Base-by-base conservation (phyloP, 495 filamentous ascomycete species). In the Elaphomyces granulatus region DNA sequence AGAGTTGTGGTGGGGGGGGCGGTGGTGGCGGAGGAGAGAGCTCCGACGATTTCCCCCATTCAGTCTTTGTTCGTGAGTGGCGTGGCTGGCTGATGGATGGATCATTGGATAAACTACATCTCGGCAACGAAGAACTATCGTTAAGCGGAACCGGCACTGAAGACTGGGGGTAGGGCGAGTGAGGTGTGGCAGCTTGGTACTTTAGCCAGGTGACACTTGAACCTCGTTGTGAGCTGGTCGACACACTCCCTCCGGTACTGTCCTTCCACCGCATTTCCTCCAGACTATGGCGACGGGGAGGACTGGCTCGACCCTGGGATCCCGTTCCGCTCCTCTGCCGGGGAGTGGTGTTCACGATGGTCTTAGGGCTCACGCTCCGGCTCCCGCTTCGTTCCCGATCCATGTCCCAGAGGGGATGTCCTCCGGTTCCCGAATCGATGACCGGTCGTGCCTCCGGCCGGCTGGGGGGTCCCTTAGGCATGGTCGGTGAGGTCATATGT, bases 301-400 rank as follows among this genome's bases (percentile, higher is more conserved):
- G 20, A 18, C 26, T 48, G 35, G 37, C 32, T 35, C 43, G 48
- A 8, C 52, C 51, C 34, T 38, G 40, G 18, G 34, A 43, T 18
- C 44, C 47, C 34, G 43, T 36, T 12, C 42, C 37, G 38, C 52
- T 62, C 23, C 50, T 54, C 16, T 59, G 63, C 8, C 57, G 59
- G 18, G 55, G 46, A 32, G 47, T 46, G 6, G 55, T 38, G 2
- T 38, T 38, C 28, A 58, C 50, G 34, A 51, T 53, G 20, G 63
- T 58, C 40, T 63, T 63, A 6, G 68, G 66, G 35, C 68, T 71
- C 8, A 66, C 58, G 41, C 56, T 68, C 26, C 63, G 50, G 21
- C 56, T 56, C 26, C 63, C 51, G 21, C 56, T 56, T 10, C 51
- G 46, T 37, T 67, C 60, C 45, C 59, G 51, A 17, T 73, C 64